Percentiles rank a stretch among this genome's conserved stretches.
These are phyloP conservation scores for Davidsoniella eucalypti DNA, from an alignment of 2,329 filamentous ascomycete species.

Conservation along the genomic window DNA sequence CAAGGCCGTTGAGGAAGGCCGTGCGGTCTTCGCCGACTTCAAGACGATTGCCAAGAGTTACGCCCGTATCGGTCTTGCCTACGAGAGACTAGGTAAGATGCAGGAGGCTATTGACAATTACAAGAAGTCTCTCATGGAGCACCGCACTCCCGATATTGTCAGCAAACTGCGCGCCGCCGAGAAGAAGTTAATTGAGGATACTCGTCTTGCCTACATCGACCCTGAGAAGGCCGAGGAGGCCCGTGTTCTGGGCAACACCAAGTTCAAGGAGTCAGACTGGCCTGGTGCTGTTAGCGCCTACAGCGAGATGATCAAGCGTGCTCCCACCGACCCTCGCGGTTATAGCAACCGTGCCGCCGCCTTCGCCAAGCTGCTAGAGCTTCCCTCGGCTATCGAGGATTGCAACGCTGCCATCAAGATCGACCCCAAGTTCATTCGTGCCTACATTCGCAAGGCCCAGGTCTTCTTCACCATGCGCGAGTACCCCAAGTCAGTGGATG, in stretches of 20 bases:
- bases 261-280: constrained; percentile 96
- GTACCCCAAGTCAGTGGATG: constrained; percentile 87
- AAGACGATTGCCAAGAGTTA: constrained; percentile 98
- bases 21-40: constrained; percentile 83
- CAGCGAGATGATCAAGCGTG: constrained; percentile 90
- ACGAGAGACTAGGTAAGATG: constrained; percentile 78
- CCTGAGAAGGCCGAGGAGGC: constrained; percentile 88
- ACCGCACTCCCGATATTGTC: constrained; percentile 86
- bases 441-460: constrained; percentile 92
- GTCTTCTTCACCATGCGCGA: constrained; percentile 95
- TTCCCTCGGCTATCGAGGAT: constrained; percentile 84
- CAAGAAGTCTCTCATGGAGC: constrained; percentile 86
- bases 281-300: constrained; percentile 89
- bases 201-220: constrained; percentile 69
- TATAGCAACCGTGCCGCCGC: constrained; percentile 96
- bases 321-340: constrained; percentile 78
- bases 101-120: constrained; percentile 72
- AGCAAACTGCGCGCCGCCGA: constrained; percentile 83
- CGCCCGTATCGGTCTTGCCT: constrained; percentile 80
- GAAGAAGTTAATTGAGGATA: constrained; percentile 63
- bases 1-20: constrained; percentile 78
- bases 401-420: constrained; percentile 83
- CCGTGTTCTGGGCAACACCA: constrained; percentile 83
- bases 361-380: constrained; percentile 90
- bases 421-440: constrained; percentile 82